phyloP scores from a whole-genome alignment of 2,329 filamentous ascomycete genomes.

The Coleophoma cylindrospora region DNA sequence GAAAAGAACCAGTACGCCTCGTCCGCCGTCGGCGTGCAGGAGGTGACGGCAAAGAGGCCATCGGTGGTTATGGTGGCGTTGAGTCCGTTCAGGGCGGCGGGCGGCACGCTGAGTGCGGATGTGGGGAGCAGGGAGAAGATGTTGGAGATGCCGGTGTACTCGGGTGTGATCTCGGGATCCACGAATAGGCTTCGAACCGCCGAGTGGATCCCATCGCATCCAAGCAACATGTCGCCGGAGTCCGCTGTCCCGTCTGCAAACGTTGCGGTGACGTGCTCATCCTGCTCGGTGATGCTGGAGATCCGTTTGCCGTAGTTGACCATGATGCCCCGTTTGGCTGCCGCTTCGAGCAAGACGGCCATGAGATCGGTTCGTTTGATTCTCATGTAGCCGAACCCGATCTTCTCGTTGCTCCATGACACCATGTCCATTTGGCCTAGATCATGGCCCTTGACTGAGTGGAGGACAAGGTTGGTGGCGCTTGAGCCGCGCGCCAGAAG shows the following conservation, averaged over 20 bases:
- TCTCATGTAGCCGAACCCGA: constrained; percentile 25
- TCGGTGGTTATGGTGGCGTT: constrained; percentile 25
- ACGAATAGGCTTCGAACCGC: constrained; percentile 26
- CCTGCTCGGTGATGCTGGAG: constrained; percentile 16
- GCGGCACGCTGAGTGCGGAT: constrained; percentile 6
- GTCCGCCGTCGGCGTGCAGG: constrained; percentile 19
- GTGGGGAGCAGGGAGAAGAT: constrained; percentile 16
- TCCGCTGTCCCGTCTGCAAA: constrained; percentile 25
- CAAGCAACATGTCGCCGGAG: constrained; percentile 26
- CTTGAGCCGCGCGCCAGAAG: constrained; percentile 13
- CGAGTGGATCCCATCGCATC: constrained; percentile 36
- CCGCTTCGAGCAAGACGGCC: constrained; percentile 20
- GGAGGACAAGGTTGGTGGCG: constrained; percentile 15
- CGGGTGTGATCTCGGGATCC: constrained; percentile 21
- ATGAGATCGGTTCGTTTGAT: constrained; percentile 25
- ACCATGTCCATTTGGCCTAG: constrained; percentile 13
- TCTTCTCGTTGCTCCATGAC: constrained; percentile 12
- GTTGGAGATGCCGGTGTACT: constrained; percentile 29
- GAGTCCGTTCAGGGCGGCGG: constrained; percentile 15
- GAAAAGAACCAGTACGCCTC: constrained; percentile 28
- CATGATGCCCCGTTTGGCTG: constrained; percentile 15
- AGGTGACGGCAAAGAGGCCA: constrained; percentile 22
- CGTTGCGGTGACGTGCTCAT: constrained; percentile 14
- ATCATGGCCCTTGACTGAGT: constrained; percentile 16
- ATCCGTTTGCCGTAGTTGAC: constrained; percentile 22